Conservation (phyloP, 2,329 filamentous ascomycete genomes). For the Beauveria sp. region DNA sequence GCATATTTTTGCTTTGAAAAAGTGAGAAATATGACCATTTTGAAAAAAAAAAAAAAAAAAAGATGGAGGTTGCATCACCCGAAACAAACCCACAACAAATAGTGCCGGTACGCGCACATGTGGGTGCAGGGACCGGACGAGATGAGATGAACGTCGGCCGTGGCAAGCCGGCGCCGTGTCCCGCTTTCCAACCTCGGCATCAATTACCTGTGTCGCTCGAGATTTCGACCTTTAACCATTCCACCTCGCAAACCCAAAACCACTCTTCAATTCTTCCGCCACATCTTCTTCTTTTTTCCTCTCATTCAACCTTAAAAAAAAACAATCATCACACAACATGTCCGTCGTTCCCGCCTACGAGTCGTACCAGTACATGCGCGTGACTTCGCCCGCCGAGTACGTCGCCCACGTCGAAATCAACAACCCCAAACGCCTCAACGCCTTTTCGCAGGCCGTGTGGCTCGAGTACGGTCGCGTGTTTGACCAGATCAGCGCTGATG, state of each 20-base stretch:
- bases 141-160: background rate
- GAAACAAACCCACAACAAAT: too few relatives aligned
- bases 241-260: background rate
- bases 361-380: conserved; percentile 59
- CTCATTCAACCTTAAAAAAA: background rate
- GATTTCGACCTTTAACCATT: background rate
- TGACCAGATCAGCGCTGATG: conserved; percentile 60
- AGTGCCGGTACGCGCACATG: background rate
- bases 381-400: conserved; percentile 62
- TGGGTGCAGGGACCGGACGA: background rate
- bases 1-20: too few relatives aligned
- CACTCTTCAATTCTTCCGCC: background rate
- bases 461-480: conserved; percentile 70
- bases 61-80: too few relatives aligned
- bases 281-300: background rate
- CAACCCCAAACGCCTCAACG: conserved; percentile 77
- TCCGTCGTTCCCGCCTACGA: conserved; percentile 22
- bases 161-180: background rate
- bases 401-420: conserved; percentile 93
- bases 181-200: conserved; percentile 1
- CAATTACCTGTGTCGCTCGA: background rate
- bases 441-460: conserved; percentile 83
- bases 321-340: background rate
- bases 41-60: too few relatives aligned
- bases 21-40: too few relatives aligned